Percentiles rank a stretch among this genome's conserved stretches.
These are phyloP conservation scores for Raffaelea deltoideospora DNA, from an alignment of 2,329 filamentous ascomycete species.

Conservation along the genomic window DNA sequence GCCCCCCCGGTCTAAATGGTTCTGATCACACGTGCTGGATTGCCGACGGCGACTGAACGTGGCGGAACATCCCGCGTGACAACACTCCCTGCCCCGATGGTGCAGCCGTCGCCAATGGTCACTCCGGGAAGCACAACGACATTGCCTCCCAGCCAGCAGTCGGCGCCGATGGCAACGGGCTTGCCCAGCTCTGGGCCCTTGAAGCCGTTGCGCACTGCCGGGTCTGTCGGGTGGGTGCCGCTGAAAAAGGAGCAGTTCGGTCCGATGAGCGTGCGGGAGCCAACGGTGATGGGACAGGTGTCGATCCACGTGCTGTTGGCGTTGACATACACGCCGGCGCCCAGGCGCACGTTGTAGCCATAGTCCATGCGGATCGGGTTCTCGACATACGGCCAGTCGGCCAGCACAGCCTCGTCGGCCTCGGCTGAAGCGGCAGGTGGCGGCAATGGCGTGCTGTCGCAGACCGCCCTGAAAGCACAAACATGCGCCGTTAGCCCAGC, in stretches of 20 bases:
- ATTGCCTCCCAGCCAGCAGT: constrained; percentile 67
- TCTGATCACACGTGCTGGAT: constrained; percentile 45
- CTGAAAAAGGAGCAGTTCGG: constrained; percentile 65
- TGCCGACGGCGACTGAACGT: constrained; percentile 48
- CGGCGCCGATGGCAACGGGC: constrained; percentile 61
- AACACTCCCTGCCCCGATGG: constrained; percentile 67
- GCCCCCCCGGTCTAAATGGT: constrained; percentile 17
- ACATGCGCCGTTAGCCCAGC: no score
- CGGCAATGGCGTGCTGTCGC: constrained; percentile 49
- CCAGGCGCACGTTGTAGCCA: constrained; percentile 58
- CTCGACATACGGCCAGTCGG: constrained; percentile 53
- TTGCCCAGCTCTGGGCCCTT: constrained; percentile 61
- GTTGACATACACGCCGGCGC: constrained; percentile 59
- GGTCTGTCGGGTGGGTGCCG: constrained; percentile 65
- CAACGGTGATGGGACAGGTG: constrained; percentile 59
- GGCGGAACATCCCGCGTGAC: constrained; percentile 64
- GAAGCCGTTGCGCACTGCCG: constrained; percentile 55
- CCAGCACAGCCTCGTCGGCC: constrained; percentile 50
- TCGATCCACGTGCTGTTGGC: constrained; percentile 63
- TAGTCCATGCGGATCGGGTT: constrained; percentile 61
- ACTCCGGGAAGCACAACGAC: constrained; percentile 60
- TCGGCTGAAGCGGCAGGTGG: constrained; percentile 37
- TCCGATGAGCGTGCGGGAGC: constrained; percentile 61
- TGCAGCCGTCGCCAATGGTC: constrained; percentile 58
- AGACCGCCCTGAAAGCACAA: constrained; percentile 36